Base-by-base conservation (phyloP, 805 yeast genomes). In the Candida xiaguanensis region DNA sequence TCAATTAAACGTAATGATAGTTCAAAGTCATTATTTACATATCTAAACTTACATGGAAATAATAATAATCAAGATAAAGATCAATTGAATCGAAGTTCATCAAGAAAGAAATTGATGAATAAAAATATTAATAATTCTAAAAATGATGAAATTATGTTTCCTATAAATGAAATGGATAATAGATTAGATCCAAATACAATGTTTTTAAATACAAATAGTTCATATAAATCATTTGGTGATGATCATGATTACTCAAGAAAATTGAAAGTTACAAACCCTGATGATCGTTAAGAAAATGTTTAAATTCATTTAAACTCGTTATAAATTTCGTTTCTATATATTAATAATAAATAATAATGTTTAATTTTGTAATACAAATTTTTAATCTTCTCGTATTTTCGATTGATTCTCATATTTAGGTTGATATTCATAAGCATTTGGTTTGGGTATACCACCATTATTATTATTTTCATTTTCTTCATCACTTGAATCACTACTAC, bases 361-460 rank as follows among this genome's bases (percentile, higher is more conserved):
- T 20, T 20, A 20, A 20, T 20, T 20, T 20, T 9, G 24, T 20
- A 7, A 20, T 20, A 7, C 24, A 7, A 6, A 5, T 13, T n/a
- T 8, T 25, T 31, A 15, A 12, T 14, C 7, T 11, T 25, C 8
- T 24, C 18, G 28, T 13, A 36, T 11, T 34, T 39, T 42, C 2
- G 45, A 45, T 30, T 42, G 31, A 34, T 56, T 56, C 14, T 50
- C 64, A 51, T 80, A 81, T 49, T 69, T 75, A 1, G 96, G 97
- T 58, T 88, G 96, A 26, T 77, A 64, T 57, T 90, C 98, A 53
- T 91, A 91, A 0, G 96, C 96, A 61, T 91, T 86, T 15, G 85
- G 95, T 24, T 39, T 36, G 7, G 50, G 34, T 50, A 52, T 28
- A 52, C 49, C 36, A 35, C 38, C 32, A 31, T 39, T 40, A 11